Base-by-base conservation (phyloP, 2,329 filamentous ascomycete genomes). In the Xylaria sp. region DNA sequence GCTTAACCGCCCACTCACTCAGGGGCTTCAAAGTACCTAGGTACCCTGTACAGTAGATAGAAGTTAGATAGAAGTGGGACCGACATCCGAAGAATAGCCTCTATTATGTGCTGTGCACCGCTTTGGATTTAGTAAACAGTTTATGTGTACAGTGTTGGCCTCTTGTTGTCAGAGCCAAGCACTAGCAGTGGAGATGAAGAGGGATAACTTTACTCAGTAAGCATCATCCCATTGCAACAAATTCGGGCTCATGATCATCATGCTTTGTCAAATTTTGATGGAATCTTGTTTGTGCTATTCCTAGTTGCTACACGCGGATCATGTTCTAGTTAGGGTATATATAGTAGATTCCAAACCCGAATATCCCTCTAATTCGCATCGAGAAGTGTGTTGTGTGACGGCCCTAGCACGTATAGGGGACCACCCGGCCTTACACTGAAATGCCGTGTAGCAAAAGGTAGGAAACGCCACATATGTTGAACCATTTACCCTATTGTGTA, bases 1-100 rank as follows among this genome's bases (percentile, higher is more conserved):
- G 44, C 53, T 37, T 13, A 5, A 12, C 13, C 21, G 23, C 61
- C 61, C 51, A 32, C 53, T 37, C 23, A 5, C 21, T 13, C 21
- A 48, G 21, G 44, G 16, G 5, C 48, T 10, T 35, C 32, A 35
- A 10, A 35, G 5, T n/a, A n/a, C n/a, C n/a, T n/a, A n/a, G n/a
- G n/a, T 37, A 37, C 10, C 32, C 32, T 10, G 32, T 37, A 37
- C n/a, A 27, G 16, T 51, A 13, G 18, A 32, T n/a, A 29, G 27
- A 18, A 8, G 32, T 25, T 10, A 16, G 53, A 21, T n/a, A 57
- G 53, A 18, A 21, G 21, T 29, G 37, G 23, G 12, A 42, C 13
- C 13, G 23, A 27, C 35, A 42, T 13, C 66, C 66, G 66, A 65
- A 54, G 66, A 68, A 68, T 68, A 65, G 66, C 66, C 66, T 61